These are phyloP conservation scores for Kitagawia praeruptora DNA, from an alignment of 129 eudicot genomes.

Conservation along the genomic window DNA sequence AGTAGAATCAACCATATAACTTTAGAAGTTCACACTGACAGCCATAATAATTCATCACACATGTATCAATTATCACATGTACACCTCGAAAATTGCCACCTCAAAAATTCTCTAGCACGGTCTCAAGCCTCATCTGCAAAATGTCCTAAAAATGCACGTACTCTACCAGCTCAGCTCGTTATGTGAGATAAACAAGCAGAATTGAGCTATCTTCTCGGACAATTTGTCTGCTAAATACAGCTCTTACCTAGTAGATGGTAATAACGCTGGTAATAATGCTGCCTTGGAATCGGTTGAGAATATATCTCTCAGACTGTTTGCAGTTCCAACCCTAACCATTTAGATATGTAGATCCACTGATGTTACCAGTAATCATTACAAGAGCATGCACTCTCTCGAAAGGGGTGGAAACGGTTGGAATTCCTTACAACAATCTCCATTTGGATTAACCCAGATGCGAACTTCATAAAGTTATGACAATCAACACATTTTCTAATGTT, in stretches of 20 bases:
- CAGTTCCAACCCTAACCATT: background rate
- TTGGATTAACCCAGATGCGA: constrained; percentile 43
- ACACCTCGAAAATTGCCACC: no score
- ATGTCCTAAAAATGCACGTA: no score
- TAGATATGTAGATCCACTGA: background rate
- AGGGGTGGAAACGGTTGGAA: constrained; percentile 68
- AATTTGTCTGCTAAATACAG: background rate
- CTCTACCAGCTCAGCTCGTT: no score
- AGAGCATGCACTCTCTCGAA: constrained; percentile 47
- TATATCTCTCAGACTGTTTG: background rate
- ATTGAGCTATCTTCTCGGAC: no score
- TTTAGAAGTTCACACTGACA: no score
- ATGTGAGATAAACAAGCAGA: no score
- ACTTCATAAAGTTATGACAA: constrained; percentile 71
- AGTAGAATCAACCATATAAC: no score
- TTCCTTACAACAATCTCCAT: constrained; percentile 63
- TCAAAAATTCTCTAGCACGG: no score
- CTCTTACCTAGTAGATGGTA: background rate
- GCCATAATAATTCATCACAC: no score
- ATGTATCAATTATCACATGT: no score
- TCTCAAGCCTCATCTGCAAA: no score
- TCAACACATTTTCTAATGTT: constrained; percentile 71
- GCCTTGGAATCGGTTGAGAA: background rate
- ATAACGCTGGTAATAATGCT: no score
- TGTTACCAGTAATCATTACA: constrained; percentile 69